phyloP scores from a whole-genome alignment of 2,329 filamentous ascomycete genomes.

The Periconia digitata region DNA sequence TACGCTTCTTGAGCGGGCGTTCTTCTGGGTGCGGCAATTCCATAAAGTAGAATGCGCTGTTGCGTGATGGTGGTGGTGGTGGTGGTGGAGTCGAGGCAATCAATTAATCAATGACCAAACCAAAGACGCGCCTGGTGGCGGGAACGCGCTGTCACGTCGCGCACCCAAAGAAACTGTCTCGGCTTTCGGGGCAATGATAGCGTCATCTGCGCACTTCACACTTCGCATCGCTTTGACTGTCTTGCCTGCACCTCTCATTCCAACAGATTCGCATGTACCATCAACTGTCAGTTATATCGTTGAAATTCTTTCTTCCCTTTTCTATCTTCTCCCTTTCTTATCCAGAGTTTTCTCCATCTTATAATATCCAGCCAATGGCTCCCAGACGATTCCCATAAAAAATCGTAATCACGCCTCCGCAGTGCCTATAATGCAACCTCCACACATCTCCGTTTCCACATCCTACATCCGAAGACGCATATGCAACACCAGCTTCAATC shows the following conservation, averaged over 20 bases:
- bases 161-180: too few species aligned
- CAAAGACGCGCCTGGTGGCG: conserved; percentile 26
- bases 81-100: conserved; percentile 2
- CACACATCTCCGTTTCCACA: conserved; percentile 20
- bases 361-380: neutral
- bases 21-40: conserved; percentile 50
- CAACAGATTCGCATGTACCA: too few species aligned
- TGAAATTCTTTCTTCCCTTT: too few species aligned
- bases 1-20: conserved; percentile 61
- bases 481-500: neutral
- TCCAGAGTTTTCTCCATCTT: neutral
- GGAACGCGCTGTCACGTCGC: conserved; percentile 37
- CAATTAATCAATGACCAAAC: too few species aligned
- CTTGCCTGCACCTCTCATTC: too few species aligned
- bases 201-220: conserved; percentile 22
- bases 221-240: neutral
- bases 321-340: too few species aligned
- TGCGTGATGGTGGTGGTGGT: conserved; percentile 12
- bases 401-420: neutral
- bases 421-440: conserved; percentile 21
- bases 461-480: conserved; percentile 14
- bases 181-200: conserved; percentile 26
- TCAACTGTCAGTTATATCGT: too few species aligned
- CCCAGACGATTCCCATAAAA: neutral
- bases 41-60: too few species aligned